phyloP scores from a whole-genome alignment of 306 rosid species.

The Vigna trinervia region DNA sequence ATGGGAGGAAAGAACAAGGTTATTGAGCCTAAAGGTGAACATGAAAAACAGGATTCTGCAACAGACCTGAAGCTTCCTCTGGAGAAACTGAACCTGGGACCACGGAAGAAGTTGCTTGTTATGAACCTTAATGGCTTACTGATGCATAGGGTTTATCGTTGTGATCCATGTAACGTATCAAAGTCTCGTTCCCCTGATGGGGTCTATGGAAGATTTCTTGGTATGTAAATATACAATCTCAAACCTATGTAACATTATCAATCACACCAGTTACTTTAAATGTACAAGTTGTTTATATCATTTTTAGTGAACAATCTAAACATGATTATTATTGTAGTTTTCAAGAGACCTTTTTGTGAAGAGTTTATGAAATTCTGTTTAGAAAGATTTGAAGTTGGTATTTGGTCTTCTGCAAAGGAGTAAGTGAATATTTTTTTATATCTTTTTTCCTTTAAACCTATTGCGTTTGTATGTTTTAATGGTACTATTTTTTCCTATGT shows the following conservation, averaged over 20 bases:
- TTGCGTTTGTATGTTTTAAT: not conserved
- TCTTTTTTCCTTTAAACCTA: not conserved
- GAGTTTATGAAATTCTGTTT: slow-evolving; percentile 51
- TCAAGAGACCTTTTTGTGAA: slow-evolving; percentile 33
- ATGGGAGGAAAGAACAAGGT: not conserved
- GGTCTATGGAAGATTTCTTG: not conserved
- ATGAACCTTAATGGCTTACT: slow-evolving; percentile 38
- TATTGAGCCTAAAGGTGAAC: not conserved
- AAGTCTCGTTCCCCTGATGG: no score
- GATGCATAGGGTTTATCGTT: not conserved
- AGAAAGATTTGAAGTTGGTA: slow-evolving; percentile 54
- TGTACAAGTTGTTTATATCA: no score
- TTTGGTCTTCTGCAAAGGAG: slow-evolving; percentile 50
- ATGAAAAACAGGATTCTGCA: not conserved
- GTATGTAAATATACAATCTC: not conserved
- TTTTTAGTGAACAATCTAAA: not conserved
- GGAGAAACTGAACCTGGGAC: slow-evolving; percentile 24
- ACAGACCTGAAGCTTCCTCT: not conserved
- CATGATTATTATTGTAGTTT: slow-evolving; percentile 27
- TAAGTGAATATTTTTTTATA: not conserved
- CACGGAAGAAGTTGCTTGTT: slow-evolving; percentile 41
- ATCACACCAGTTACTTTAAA: no score
- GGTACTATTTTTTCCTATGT: not conserved
- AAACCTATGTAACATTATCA: no score
- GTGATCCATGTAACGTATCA: no score